phyloP scores from a whole-genome alignment of 495 filamentous ascomycete species.

The Cercophora scortea region DNA sequence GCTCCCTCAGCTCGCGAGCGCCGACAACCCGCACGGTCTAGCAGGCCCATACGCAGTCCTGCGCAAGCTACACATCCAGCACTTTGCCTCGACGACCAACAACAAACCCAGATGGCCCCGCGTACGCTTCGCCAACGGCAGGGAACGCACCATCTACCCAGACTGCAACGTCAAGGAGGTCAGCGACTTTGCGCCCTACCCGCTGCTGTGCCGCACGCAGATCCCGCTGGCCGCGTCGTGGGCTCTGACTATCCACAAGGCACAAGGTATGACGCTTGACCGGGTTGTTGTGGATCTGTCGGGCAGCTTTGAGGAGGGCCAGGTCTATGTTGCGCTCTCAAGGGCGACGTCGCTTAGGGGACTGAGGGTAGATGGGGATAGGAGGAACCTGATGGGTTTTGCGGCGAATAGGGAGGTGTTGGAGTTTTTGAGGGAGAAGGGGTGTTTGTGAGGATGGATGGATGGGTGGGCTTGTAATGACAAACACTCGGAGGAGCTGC shows the following conservation, averaged over 20 bases:
- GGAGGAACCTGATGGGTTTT: constrained; percentile 13
- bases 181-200: constrained; percentile 41
- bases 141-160: constrained; percentile 32
- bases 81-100: constrained; percentile 18
- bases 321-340: constrained; percentile 70
- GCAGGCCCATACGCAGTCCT: constrained; percentile 35
- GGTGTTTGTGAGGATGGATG: no score
- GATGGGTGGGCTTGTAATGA: no score
- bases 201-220: constrained; percentile 67
- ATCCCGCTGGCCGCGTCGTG: constrained; percentile 84
- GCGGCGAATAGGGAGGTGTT: constrained; percentile 11
- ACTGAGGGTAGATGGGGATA: constrained; percentile 38
- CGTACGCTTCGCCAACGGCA: constrained; percentile 56
- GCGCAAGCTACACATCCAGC: constrained; percentile 21
- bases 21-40: constrained; percentile 10
- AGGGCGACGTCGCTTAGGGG: constrained; percentile 76
- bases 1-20: constrained; percentile 17
- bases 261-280: constrained; percentile 88
- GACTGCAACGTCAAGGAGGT: constrained; percentile 40
- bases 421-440: constrained; percentile 10
- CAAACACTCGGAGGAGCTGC: no score
- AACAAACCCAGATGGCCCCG: constrained; percentile 55
- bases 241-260: constrained; percentile 92
- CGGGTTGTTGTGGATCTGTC: constrained; percentile 84
- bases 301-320: constrained; percentile 82